Evolutionary conservation across 805 yeast species (phyloP), one percentile per base, ranked within the genome.

Genomic region (Barnettozyma sucrosica): DNA sequence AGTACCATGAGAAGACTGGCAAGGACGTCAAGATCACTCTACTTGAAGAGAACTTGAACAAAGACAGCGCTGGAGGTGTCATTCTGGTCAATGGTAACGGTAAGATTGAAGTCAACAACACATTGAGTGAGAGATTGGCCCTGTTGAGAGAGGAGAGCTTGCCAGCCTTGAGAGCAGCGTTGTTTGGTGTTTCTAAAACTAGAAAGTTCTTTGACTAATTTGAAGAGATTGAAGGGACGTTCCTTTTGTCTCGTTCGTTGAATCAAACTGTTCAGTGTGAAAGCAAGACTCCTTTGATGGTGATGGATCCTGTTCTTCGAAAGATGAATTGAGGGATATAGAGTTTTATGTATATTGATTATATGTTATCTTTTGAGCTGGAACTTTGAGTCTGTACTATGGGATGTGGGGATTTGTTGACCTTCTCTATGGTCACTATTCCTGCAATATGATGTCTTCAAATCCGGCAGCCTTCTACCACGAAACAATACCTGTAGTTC

Each of bases 121-220:
- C 99, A 42, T 77, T 93, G 61, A 97, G 89, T 62, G 97, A 90
- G 74, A 87, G 99, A 71, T 80, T 93, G 62, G 78, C 83, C 60
- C 70, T 93, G 52, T 76, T 93, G 59, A 77, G 85, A 34, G 85
- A 86, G 65, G 87, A 81, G 61, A 85, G 96, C 7, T 79, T 93
- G 56, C 99, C 99, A 43, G 95, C 90, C 47, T 81, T 93, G 54
- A 83, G 98, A 71, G 74, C 86, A 53, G 95, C 90, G 62, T 71
- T 92, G 63, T 93, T 89, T 64, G 96, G 96, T 52, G 81, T 86
- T 48, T 84, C 96, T 16, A 68, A 77, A 48, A 70, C 92, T 47
- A 87, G 98, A 78, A 88, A 87, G 75, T 92, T 87, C 77, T 89
- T 89, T 63, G 95, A 89, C 63, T 90, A 77, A 62, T 23, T 28